phyloP scores from a whole-genome alignment of 164 flowering plant species.

The Magnolia kwangsiensis region DNA sequence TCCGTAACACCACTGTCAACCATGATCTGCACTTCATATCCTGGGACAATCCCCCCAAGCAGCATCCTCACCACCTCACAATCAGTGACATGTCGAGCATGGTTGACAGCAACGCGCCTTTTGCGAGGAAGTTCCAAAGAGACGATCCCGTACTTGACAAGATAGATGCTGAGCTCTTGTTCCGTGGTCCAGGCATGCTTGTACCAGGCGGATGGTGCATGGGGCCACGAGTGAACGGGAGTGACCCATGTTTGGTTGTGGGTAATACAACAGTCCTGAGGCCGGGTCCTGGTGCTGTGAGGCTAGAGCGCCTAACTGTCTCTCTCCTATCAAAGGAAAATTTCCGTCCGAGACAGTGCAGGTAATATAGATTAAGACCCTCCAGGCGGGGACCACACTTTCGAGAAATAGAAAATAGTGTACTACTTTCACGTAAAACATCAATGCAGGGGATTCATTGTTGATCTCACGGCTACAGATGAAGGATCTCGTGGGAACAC shows the following conservation, averaged over 20 bases:
- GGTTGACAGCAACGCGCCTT: conserved; percentile 38
- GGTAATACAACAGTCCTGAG: conserved; percentile 27
- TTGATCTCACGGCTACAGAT: not conserved
- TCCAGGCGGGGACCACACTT: not conserved
- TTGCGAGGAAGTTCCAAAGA: conserved; percentile 37
- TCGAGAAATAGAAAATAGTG: not conserved
- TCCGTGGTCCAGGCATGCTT: conserved; percentile 23
- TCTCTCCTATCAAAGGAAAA: conserved; percentile 66
- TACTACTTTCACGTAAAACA: not conserved
- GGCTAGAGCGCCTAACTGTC: conserved; percentile 34
- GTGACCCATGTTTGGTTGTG: conserved; percentile 30
- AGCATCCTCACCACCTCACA: conserved; percentile 39
- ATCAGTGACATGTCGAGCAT: conserved; percentile 30
- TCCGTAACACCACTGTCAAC: conserved; percentile 37
- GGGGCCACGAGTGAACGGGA: conserved; percentile 30
- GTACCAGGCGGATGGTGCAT: conserved; percentile 43
- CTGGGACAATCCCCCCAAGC: conserved; percentile 46
- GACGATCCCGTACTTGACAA: conserved; percentile 38
- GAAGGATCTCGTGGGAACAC: not conserved
- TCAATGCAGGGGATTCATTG: not conserved
- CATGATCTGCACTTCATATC: conserved; percentile 38
- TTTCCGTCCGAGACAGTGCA: conserved; percentile 82
- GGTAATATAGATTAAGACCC: conserved; percentile 19
- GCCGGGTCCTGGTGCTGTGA: conserved; percentile 40
- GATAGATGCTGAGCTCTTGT: conserved; percentile 35